These are phyloP conservation scores for Diutina pseudorugosa DNA, from an alignment of 1,139 yeast species.

Conservation along the genomic window DNA sequence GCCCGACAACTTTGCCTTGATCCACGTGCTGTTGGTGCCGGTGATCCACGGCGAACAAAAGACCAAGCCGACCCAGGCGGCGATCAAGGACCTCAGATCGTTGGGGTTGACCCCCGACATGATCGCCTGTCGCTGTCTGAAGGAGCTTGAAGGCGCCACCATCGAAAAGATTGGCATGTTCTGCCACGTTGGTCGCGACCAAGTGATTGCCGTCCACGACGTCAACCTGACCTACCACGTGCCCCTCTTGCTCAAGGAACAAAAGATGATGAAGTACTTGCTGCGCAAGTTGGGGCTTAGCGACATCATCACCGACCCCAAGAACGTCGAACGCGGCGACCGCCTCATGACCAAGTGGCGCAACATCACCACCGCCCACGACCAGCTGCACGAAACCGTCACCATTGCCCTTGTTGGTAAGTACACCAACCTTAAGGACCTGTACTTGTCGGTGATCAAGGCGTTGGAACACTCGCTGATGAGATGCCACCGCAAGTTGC, in stretches of 20 bases:
- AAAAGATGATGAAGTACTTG: conserved; percentile 70
- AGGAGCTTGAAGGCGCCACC: conserved; percentile 68
- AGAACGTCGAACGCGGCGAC: conserved; percentile 52
- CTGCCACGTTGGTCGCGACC: conserved; percentile 96
- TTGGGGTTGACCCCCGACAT: conserved; percentile 92
- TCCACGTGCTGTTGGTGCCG: conserved; percentile 94
- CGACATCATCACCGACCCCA: conserved; percentile 37
- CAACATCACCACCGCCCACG: conserved; percentile 62
- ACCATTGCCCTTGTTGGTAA: conserved; percentile 96
- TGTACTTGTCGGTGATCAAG: conserved; percentile 89
- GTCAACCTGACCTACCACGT: conserved; percentile 96
- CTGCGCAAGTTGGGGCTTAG: conserved; percentile 53
- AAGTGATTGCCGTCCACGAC: conserved; percentile 94
- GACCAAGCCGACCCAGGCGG: conserved; percentile 99
- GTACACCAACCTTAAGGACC: conserved; percentile 90
- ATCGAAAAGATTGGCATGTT: conserved; percentile 96
- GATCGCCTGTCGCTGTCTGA: conserved; percentile 95
- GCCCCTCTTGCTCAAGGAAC: conserved; percentile 81
- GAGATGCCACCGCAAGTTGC: conserved; percentile 74
- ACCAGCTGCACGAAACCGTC: conserved; percentile 73
- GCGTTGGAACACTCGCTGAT: conserved; percentile 91
- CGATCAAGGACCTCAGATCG: conserved; percentile 90
- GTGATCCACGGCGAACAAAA: conserved; percentile 98
- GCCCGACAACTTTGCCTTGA: conserved; percentile 81
- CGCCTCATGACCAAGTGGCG: conserved; percentile 70